Base-by-base conservation (phyloP, 805 yeast genomes). In the Saccharomycopsis lassenensis region DNA sequence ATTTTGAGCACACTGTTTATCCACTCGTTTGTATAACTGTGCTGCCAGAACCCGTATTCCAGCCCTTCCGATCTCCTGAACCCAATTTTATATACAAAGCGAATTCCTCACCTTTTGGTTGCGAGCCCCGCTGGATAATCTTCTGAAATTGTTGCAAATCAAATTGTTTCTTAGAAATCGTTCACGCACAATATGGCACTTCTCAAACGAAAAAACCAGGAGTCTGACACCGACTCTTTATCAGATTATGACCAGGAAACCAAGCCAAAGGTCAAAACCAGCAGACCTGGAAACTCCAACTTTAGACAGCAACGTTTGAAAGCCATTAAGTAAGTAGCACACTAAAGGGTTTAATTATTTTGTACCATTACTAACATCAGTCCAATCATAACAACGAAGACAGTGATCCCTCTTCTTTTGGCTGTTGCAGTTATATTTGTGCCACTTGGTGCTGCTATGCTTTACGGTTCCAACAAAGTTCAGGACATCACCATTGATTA, bases 351-450 rank as follows among this genome's bases (percentile, higher is more conserved):
- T 31, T 22, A 14, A 11, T n/a, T 8, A 6, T 19, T 22, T 12
- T 29, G 36, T 23, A 4, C 20, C 5, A 5, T 17, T 25, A 12
- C 29, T 24, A 31, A 12, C 25, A 6, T 12, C 27, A 39, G 42
- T 17, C 98, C 97, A 1, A 84, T 91, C 37, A 69, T 91, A 38
- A 82, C 95, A 1, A 96, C 97, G 11, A 77, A 77, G 46, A 77
- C 93, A 12, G 96, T 89, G 31, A 68, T 91, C 30, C 97, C 97
- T 2, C 63, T 89, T 35, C 65, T 91, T 38, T 66, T 86, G 32
- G 46, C 80, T 17, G 60, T 83, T 29, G 84, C 93, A 1, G 62
- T 84, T 16, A 66, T 91, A 4, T 86, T 87, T 59, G 83, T 91
- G 1, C 95, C 96, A 1, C 69, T 91, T 33, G 98, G 98, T 3